Evolutionary conservation across 805 yeast species (phyloP).

Genomic region (Candida insectorum): DNA sequence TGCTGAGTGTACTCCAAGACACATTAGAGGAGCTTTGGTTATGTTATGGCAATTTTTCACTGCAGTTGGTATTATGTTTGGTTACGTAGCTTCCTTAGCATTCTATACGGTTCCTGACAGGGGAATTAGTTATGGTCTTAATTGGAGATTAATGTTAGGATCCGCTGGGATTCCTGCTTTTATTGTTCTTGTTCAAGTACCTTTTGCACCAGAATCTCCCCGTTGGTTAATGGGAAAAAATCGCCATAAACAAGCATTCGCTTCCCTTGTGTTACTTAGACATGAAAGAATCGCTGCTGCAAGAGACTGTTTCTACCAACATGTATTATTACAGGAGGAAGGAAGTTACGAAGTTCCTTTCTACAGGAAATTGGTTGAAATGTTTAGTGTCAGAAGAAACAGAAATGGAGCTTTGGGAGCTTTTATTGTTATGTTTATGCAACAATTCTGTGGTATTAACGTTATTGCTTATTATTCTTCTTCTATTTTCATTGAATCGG

Average conservation of each 20-base stretch:
- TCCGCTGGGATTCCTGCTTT: slow-evolving; percentile 56
- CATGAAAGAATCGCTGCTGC: slow-evolving; percentile 53
- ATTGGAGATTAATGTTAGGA: slow-evolving; percentile 69
- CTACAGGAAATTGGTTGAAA: slow-evolving; percentile 45
- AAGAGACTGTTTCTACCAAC: slow-evolving; percentile 59
- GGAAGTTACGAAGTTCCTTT: slow-evolving; percentile 44
- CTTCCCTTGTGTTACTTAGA: slow-evolving; percentile 47
- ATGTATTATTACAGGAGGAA: slow-evolving; percentile 59
- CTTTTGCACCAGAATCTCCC: slow-evolving; percentile 66
- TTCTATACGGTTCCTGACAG: slow-evolving; percentile 51
- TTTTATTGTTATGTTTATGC: slow-evolving; percentile 83
- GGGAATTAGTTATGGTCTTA: slow-evolving; percentile 43
- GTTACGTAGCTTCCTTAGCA: slow-evolving; percentile 57
- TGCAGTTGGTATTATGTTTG: slow-evolving; percentile 69
- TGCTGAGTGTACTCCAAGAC: slow-evolving; percentile 59
- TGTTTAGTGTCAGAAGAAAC: slow-evolving; percentile 72
- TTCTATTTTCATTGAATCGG: slow-evolving; percentile 66
- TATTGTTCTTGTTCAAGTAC: slow-evolving; percentile 47
- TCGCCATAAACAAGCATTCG: slow-evolving; percentile 49
- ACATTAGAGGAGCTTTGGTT: slow-evolving; percentile 60
- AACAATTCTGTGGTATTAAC: slow-evolving; percentile 87
- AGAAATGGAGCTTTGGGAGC: slow-evolving; percentile 81
- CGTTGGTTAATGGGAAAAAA: slow-evolving; percentile 62
- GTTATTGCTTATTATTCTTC: slow-evolving; percentile 86
- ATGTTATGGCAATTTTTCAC: slow-evolving; percentile 76